Evolutionary conservation across 2,329 filamentous ascomycete genomes (phyloP).

Genomic region (Botrytis cinerea): DNA sequence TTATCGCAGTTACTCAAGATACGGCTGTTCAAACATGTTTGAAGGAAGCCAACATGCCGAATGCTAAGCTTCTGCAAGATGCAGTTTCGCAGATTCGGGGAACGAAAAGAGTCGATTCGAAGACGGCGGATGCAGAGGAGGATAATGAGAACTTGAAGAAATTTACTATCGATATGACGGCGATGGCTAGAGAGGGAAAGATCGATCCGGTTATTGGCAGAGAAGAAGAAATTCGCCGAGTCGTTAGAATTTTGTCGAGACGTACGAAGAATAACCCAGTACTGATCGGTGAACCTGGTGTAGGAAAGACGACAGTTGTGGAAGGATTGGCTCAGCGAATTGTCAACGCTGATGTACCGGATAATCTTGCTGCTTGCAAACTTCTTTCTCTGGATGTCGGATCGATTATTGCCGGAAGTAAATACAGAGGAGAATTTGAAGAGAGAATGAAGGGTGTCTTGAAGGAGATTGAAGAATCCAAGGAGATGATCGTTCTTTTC

Average conservation of each 20-base stretch:
- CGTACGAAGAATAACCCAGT: slow-evolving; percentile 99
- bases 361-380: slow-evolving; percentile 91
- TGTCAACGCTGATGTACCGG: slow-evolving; percentile 93
- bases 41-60: slow-evolving; percentile 86
- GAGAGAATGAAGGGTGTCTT: slow-evolving; percentile 99
- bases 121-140: slow-evolving; percentile 88
- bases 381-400: slow-evolving; percentile 94
- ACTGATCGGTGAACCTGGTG: slow-evolving; percentile 95
- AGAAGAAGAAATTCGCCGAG: slow-evolving; percentile 92
- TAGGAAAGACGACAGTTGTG: slow-evolving; percentile 97
- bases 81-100: slow-evolving; percentile 92
- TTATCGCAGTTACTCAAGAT: slow-evolving; percentile 82
- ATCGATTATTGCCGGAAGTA: slow-evolving; percentile 92
- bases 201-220: slow-evolving; percentile 96
- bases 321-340: slow-evolving; percentile 95
- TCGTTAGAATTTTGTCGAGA: slow-evolving; percentile 87
- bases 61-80: slow-evolving; percentile 83
- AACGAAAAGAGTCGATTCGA: slow-evolving; percentile 90
- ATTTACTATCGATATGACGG: slow-evolving; percentile 98
- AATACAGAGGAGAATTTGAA: slow-evolving; percentile 97
- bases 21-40: slow-evolving; percentile 69
- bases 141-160: slow-evolving; percentile 97
- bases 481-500: slow-evolving; percentile 96
- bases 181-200: slow-evolving; percentile 94
- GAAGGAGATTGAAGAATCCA: slow-evolving; percentile 93